A percentile compares a stretch with the other conserved stretches of the same genome.
These are phyloP conservation scores for Actinidia chinensis DNA, from an alignment of 179 eudicot genomes.

Conservation along the genomic window DNA sequence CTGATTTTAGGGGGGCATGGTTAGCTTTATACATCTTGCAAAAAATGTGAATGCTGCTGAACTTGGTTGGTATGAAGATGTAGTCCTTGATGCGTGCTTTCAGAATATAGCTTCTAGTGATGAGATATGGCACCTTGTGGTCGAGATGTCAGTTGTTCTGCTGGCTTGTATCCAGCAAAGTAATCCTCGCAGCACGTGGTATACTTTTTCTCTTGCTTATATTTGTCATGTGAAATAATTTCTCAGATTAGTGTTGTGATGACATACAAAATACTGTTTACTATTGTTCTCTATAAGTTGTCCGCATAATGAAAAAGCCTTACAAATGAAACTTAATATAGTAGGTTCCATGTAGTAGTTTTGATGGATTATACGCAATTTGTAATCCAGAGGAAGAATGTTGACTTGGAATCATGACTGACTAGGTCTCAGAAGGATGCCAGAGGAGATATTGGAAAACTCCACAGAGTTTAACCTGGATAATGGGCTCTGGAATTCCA, in stretches of 20 bases:
- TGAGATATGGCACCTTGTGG: conserved; percentile 83
- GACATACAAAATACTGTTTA: neutral
- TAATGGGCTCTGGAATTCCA: neutral
- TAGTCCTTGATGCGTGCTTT: conserved; percentile 88
- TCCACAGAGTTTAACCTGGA: neutral
- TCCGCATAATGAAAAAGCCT: neutral
- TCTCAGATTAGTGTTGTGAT: neutral
- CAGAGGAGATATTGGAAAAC: neutral
- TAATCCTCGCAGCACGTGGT: conserved; percentile 96
- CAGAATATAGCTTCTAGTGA: conserved; percentile 80
- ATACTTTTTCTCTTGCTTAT: conserved; percentile 15
- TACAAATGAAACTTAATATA: neutral
- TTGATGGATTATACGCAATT: neutral
- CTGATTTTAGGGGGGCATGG: conserved; percentile 80
- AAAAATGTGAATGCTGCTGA: conserved; percentile 59
- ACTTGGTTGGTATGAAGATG: conserved; percentile 75
- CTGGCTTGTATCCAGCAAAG: conserved; percentile 54
- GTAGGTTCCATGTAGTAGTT: neutral
- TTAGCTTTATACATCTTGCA: conserved; percentile 72
- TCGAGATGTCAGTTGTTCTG: conserved; percentile 84
- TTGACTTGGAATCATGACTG: neutral
- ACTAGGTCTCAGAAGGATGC: neutral
- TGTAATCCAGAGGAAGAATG: neutral
- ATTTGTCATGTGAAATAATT: conserved; percentile 3
- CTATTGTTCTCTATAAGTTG: neutral